Base-by-base conservation (phyloP, 768 basidiomycete species). In the Tulasnella sp. region DNA sequence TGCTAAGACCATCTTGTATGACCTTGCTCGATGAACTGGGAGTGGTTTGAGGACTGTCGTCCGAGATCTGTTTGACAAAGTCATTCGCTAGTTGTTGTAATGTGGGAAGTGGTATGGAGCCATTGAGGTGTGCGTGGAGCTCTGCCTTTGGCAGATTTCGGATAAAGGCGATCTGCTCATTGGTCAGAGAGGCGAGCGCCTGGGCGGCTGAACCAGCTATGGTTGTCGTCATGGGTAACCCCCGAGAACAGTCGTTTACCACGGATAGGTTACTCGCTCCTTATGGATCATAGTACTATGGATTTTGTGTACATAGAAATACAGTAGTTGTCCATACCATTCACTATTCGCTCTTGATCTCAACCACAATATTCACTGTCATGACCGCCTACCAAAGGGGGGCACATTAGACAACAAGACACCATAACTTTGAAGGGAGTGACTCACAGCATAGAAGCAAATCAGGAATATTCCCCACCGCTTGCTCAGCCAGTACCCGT, bases 401-500 rank as follows among this genome's bases (percentile, higher is more conserved):
- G 4, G 26, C 7, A 15, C 34, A 15, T 38, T 38, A 38, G 34
- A 7, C 5, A 15, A 15, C 34, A 38, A 15, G 15, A 7, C 5
- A 7, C 15, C 34, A 38, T 15, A 38, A 15, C 5, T 38, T 15
- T 38, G 7, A 15, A 7, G 34, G 34, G 15, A 27, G 24, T 4
- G n/a, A 9, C 55, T 43, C 44, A 59, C 74, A 27, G 77, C 66
- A 68, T 98, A 98, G 17, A 80, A 81, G 8, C 72, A 67, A 47
- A 96, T 84, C 65, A 97, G 75, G 65, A 87, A 79, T 26, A 85
- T 65, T 0, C 92, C 94, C 92, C 92, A 97, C 50, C 77, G 73
- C 54, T 85, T 76, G 41, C 87, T 83, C 48, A 98, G 78, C 66
- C 80, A 75, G 68, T 86, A 98, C 27, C 80, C 82, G 66, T 96